Conservation (phyloP, 768 basidiomycete species). For the Glaciozyma martinii region DNA sequence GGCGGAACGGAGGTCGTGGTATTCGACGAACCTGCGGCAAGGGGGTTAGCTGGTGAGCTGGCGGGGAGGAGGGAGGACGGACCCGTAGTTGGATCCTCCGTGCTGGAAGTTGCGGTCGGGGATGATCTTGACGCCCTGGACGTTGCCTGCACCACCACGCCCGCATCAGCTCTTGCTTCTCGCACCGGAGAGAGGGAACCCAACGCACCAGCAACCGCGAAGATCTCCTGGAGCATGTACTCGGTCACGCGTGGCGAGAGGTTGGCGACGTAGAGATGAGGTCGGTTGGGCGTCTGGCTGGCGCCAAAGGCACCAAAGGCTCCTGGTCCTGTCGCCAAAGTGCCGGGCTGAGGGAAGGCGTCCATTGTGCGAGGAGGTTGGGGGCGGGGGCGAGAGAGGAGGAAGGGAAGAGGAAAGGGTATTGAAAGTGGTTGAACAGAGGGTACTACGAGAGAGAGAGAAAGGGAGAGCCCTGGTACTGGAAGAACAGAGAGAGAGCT, state of each 20-base stretch:
- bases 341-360: not conserved
- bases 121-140: conserved; percentile 99
- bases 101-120: conserved; percentile 99
- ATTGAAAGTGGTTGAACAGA: not conserved
- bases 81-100: conserved; percentile 98
- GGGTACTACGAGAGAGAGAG: not conserved
- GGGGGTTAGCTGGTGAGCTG: not conserved
- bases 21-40: conserved; percentile 57
- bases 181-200: not conserved
- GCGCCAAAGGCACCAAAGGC: not conserved
- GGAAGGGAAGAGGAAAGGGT: not conserved
- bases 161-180: not conserved
- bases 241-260: conserved; percentile 95
- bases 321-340: not conserved
- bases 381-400: not conserved
- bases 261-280: conserved; percentile 98
- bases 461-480: conserved; percentile 1
- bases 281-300: conserved; percentile 43
- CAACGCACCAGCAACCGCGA: conserved; percentile 38
- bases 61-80: conserved; percentile 38
- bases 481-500: not conserved
- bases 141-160: conserved; percentile 53
- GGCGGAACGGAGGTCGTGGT: conserved; percentile 95
- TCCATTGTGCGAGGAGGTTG: not conserved
- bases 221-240: conserved; percentile 88